These are phyloP conservation scores for Ambrosiella beaveri DNA, from an alignment of 2,329 filamentous ascomycete species.

Conservation along the genomic window DNA sequence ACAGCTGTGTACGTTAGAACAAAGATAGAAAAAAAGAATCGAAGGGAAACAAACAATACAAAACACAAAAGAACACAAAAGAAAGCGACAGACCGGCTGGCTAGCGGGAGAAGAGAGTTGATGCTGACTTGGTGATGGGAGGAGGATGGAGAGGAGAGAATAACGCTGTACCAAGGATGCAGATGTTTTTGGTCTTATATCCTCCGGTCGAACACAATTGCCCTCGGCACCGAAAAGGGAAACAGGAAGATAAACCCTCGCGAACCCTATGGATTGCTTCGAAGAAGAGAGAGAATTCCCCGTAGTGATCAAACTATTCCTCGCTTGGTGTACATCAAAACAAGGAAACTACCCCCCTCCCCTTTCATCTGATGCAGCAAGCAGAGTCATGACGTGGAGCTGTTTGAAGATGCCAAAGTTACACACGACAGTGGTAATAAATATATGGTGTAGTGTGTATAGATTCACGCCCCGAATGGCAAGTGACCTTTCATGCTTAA, in stretches of 20 bases:
- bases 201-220: too few relatives aligned
- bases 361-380: neutral
- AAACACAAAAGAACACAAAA: slow-evolving; percentile 1
- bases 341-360: neutral
- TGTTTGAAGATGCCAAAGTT: neutral
- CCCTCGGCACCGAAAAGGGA: too few relatives aligned
- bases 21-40: neutral
- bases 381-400: neutral
- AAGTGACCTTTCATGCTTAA: neutral
- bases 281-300: neutral
- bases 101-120: slow-evolving; percentile 1
- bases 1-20: neutral
- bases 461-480: neutral
- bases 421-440: neutral
- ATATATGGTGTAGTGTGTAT: too few relatives aligned
- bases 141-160: neutral
- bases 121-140: neutral
- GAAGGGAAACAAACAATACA: slow-evolving; percentile 3
- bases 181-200: neutral
- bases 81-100: slow-evolving; percentile 9
- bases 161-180: neutral
- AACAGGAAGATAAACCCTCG: neutral
- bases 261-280: neutral
- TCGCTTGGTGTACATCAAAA: neutral
- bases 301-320: neutral